Evolutionary conservation across 2,329 filamentous ascomycete genomes (phyloP), one percentile per base, ranked within the genome.

Genomic region (Xylaria polymorpha): DNA sequence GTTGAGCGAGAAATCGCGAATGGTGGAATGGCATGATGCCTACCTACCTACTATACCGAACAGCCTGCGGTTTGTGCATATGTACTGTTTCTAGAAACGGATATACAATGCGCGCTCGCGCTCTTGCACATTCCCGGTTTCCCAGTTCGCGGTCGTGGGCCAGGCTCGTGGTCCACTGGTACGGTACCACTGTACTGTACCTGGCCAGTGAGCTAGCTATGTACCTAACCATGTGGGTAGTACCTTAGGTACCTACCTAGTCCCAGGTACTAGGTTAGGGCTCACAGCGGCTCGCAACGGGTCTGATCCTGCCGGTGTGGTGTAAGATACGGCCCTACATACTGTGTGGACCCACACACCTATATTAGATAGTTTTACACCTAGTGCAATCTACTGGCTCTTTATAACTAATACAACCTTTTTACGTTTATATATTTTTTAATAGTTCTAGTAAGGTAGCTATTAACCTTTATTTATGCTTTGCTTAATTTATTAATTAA

Each of bases 211-310:
- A 58, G 20, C 55, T 50, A 50, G 44, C 41, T 43, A 43, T 10
- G 18, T n/a, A n/a, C n/a, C n/a, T n/a, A n/a, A n/a, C 25, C 25
- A 29, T 29, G 25, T 2, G 4, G 25, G 25, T 29, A 29, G 25
- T n/a, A n/a, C n/a, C n/a, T n/a, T n/a, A n/a, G n/a, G n/a, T n/a
- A n/a, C 43, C 9, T 55, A 37, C n/a, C 32, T 56, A n/a, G 32
- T 56, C 35, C 51, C 51, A 39, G 51, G 32, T 56, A 56, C 51
- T 56, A 39, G 51, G 35, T 39, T 39, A 56, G 35, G 32, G 51
- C 32, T 56, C 35, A 39, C 32, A 25, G 32, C 50, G 50, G 50
- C 50, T 55, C 32, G n/a, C 51, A 14, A 39, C n/a, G 35, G 51
- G 12, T 22, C 51, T n/a, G 6, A 10, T 39, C 41, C 18, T 46